Evolutionary conservation across 1,139 yeast species (phyloP), one percentile per base, ranked within the genome.

Genomic region (Meyerozyma sp.): DNA sequence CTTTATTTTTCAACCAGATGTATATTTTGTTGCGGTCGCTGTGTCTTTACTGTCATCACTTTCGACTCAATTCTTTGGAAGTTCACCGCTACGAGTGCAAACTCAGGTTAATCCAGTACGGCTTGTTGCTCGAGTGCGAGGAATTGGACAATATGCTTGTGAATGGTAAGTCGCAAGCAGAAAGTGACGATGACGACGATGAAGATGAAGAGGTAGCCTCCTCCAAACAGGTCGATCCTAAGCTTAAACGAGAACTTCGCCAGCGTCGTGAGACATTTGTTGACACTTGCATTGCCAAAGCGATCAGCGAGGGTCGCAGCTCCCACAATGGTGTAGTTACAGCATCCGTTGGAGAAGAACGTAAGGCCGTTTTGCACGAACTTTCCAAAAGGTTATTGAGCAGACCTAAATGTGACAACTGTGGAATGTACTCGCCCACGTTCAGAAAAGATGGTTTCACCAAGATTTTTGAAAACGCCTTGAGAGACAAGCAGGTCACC

Each of bases 371-470:
- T 49, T 75, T 94, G 50, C 85, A 82, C 48, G 88, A 83, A 36
- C 84, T 91, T 56, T 87, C 90, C 70, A 80, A 77, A 56, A 78
- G 79, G 54, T 68, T 90, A 44, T 70, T 88, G 53, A 67, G 84
- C 41, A 81, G 96, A 65, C 83, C 89, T 46, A 86, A 83, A 64
- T 94, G 99, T 78, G 95, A 87, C 59, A 90, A 90, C 65, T 94
- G 99, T 77, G 88, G 90, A 41, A 87, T 91, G 96, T 87, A 76
- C 63, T 89, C 96, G 38, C 98, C 98, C 44, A 75, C 84, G 37
- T 93, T 84, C 73, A 81, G 98, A 70, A 93, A 91, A 60, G 98
- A 94, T 62, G 98, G 98, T 0, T 86, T 82, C 59, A 80, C 93
- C 47, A 94, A 94, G 70, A 81, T 94, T 50, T 94, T 94, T 56